Conservation (phyloP, 176 grass and related monocot species). For the Areca catechu region DNA sequence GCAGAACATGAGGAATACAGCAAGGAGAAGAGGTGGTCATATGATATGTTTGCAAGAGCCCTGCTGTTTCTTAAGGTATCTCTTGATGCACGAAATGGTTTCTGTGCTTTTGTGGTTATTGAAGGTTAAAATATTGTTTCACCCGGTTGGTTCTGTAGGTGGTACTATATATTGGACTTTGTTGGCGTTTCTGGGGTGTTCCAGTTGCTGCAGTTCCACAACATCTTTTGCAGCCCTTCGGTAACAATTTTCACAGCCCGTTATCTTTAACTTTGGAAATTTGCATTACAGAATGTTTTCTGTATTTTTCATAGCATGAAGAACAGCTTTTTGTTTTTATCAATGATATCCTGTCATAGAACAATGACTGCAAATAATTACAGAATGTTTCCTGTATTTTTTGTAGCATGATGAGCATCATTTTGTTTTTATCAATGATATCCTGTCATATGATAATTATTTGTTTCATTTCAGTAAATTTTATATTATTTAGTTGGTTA, state of each 20-base stretch:
- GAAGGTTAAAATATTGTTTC: constrained; percentile 12
- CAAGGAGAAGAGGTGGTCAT: constrained; percentile 48
- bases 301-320: background rate
- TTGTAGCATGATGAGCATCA: background rate
- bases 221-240: constrained; percentile 84
- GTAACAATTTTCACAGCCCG: constrained; percentile 26
- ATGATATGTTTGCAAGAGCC: constrained; percentile 43
- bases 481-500: too few relatives aligned
- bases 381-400: background rate
- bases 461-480: too few relatives aligned
- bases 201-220: constrained; percentile 67
- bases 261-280: background rate
- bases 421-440: too few relatives aligned
- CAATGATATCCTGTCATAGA: too few relatives aligned
- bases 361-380: too few relatives aligned
- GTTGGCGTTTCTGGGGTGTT: constrained; percentile 57
- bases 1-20: constrained; percentile 58
- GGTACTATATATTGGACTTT: constrained; percentile 40
- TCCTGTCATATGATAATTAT: too few relatives aligned
- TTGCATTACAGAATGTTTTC: background rate
- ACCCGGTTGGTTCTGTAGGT: constrained; percentile 51
- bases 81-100: constrained; percentile 10
- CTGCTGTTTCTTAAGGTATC: constrained; percentile 53
- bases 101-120: background rate
- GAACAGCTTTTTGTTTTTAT: background rate